Base-by-base conservation (phyloP, 2,329 filamentous ascomycete genomes). In the Fusarium pininemorale region DNA sequence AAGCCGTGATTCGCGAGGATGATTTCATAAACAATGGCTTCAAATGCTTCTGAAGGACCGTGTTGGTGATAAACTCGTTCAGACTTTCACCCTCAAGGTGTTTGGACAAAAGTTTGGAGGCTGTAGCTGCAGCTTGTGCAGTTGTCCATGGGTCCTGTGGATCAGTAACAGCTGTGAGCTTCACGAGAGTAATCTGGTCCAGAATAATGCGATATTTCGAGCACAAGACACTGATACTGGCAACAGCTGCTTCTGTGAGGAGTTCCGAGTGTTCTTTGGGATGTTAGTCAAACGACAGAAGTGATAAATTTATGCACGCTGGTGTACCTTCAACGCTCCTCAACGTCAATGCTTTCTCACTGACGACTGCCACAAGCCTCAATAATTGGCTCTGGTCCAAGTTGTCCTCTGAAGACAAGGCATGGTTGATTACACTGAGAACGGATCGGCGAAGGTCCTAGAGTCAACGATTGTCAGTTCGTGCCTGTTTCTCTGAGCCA, bases 21-120 rank as follows among this genome's bases (percentile, higher is more conserved):
- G 88, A 85, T 66, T 86, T 87, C 35, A 87, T 85, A 83, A 95
- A 95, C 11, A 93, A 83, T 35, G 91, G 91, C 42, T 90, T 91
- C 57, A 95, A 86, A 77, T 91, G 91, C 76, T 84, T 82, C 70
- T 87, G 85, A 8, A 95, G 87, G 63, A 94, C 84, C 44, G 86
- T 82, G n/a, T 86, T 84, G 24, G 87, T 83, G 73, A 91, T 83
- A 73, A 90, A 87, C 7, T 69, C 30, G n/a, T 69, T 32, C 58
- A 78, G 26, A 20, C 51, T 65, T 1, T 67, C 59, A 15, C 32
- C 35, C 12, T 66, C 20, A 10, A 84, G 56, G 4, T 82, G 77
- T 4, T 70, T 26, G 3, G 76, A 48, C 9, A 88, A 70, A 3
- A 87, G 69, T 5, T 54, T 42, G 1, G 45, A 44, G 2, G 87